Base-by-base conservation (phyloP, 805 yeast species). In the Ogataea zsoltii region DNA sequence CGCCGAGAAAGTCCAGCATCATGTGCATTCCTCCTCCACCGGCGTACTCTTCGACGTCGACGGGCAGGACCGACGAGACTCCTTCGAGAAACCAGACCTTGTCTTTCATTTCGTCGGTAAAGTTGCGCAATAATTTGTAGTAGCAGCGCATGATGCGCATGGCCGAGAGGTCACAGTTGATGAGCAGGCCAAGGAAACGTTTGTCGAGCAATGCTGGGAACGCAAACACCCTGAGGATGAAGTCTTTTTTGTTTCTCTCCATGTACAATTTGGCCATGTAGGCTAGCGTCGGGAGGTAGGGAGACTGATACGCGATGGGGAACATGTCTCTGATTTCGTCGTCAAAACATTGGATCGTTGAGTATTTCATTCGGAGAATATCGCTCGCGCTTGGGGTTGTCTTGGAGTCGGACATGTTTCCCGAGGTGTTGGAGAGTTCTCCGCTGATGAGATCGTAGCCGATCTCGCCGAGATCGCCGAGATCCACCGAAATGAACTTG, bases 61-160 rank as follows among this genome's bases (percentile, higher is more conserved):
- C 95, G 0, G 97, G 97, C 38, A 91, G 72, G 0, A 90, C 96
- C 44, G 83, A 81, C 4, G 94, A 80, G 2, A 89, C 94, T 3
- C 97, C 97, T 65, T 91, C 96, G 51, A 91, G 71, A 56, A 91
- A 90, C 97, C 97, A 91, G 14, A 91, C 95, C 55, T 79, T 79
- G 57, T 90, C 94, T 62, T 86, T 87, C 85, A 87, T 85, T 58
- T 88, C 95, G 29, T 83, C 80, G 0, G 96, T 88, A 63, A 86
- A 91, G 13, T 85, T 82, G 54, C 96, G 72, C 38, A 91, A 74
- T 46, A 91, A 68, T 45, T 86, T 82, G 68, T 91, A 91, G 70
- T 91, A 91, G 44, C 87, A 84, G 54, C 95, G 74, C 88, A 92
- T 88, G 51, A 92, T 88, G 55, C 96, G 73, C 89, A 88, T 88